Conservation (phyloP, 176 grass and related monocot genomes). For the Paspalum notatum region DNA sequence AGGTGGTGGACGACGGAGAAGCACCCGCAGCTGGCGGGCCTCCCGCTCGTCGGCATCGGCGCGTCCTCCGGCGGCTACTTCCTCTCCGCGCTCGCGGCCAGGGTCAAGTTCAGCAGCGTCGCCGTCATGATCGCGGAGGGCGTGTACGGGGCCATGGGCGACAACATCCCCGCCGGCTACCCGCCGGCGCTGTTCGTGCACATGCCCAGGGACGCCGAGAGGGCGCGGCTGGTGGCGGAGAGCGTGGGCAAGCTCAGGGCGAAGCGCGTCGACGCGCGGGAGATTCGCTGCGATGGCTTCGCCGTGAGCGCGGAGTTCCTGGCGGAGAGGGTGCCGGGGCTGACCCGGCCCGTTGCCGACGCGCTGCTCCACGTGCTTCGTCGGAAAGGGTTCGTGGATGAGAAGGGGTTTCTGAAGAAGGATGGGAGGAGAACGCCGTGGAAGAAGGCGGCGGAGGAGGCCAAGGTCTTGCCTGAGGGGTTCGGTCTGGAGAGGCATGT, state of each 20-base stretch:
- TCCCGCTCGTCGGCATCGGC: constrained; percentile 70
- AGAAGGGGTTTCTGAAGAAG: constrained; percentile 70
- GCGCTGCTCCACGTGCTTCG: constrained; percentile 60
- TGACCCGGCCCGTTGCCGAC: constrained; percentile 45
- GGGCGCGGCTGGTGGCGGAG: constrained; percentile 37
- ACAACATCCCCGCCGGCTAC: constrained; percentile 51
- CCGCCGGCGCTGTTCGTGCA: constrained; percentile 91
- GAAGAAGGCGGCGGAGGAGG: constrained; percentile 62
- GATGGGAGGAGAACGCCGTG: constrained; percentile 70
- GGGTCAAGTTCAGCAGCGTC: constrained; percentile 72
- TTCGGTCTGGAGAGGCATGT: constrained; percentile 78
- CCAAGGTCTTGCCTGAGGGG: constrained; percentile 63
- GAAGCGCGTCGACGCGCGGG: constrained; percentile 54
- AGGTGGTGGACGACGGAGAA: constrained; percentile 56
- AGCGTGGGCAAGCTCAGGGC: constrained; percentile 58
- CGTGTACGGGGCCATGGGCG: constrained; percentile 46
- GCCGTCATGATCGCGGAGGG: constrained; percentile 86
- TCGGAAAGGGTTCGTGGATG: constrained; percentile 68
- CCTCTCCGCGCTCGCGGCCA: constrained; percentile 73
- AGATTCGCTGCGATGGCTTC: constrained; percentile 65
- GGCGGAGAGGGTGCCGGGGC: constrained; percentile 55
- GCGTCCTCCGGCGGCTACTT: constrained; percentile 87
- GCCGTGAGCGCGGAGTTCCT: constrained; percentile 58
- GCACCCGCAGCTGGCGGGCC: constrained; percentile 52
- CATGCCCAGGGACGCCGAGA: constrained; percentile 71